Evolutionary conservation across 2,329 filamentous ascomycete species (phyloP), one percentile per base, ranked within the genome.

Genomic region (Trichoderma simmonsii): DNA sequence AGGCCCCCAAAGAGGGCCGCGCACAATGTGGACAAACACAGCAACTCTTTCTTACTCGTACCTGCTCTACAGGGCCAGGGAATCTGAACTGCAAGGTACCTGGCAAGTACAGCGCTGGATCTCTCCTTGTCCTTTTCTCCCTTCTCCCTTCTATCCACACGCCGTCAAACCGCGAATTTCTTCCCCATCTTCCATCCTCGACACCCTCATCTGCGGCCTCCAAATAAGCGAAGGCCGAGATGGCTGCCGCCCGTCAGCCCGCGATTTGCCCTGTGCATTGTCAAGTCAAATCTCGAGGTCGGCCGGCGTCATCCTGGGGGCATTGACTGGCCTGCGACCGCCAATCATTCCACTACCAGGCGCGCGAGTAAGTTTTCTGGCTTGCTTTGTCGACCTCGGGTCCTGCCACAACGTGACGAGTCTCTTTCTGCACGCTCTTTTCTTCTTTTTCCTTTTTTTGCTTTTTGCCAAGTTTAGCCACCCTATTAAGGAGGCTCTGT

Each of bases 291-390:
- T 30, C 56, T 60, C 26, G 24, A 34, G 6, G 6, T 59, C 34
- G 54, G 54, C 39, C 30, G 48, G 63, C 65, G 54, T 60, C 65
- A 68, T 34, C 54, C 36, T 68, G 18, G 26, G 65, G 65, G 36
- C 65, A 48, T 60, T 48, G 36, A 48, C 54, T 68, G 62, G n/a
- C 62, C 26, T 32, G 62, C 54, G 24, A 30, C 43, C 30, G 34
- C 64, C 64, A 67, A 60, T 68, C 56, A 60, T 48, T 60, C 65
- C 54, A 21, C 26, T 56, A 12, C 64, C 18, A 67, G 30, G 32
- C 39, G 64, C 64, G 54, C 34, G 64, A 67, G 65, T 68, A 60
- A 60, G 54, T 68, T 68, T 68, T 21, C n/a, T 36, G 30, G 39
- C 39, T 34, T n/a, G 39, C 39, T 34, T n/a, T 34, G 43, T 48